phyloP scores from a whole-genome alignment of 495 filamentous ascomycete genomes.

The Podospora sp. region DNA sequence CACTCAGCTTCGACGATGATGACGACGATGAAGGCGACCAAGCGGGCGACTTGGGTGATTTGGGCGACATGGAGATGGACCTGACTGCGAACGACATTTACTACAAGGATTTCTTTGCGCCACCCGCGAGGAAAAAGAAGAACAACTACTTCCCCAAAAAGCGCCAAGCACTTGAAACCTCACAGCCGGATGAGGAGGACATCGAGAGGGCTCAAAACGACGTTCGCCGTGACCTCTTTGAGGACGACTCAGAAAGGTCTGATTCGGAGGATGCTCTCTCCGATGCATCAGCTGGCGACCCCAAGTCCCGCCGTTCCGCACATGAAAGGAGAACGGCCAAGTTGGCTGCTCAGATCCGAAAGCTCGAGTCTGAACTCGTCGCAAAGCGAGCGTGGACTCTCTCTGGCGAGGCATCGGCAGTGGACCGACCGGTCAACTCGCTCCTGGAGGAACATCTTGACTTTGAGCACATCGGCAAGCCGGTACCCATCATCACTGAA shows the following conservation, averaged over 20 bases:
- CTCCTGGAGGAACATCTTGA: slow-evolving; percentile 94
- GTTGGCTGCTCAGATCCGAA: slow-evolving; percentile 84
- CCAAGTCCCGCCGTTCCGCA: slow-evolving; percentile 64
- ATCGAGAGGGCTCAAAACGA: slow-evolving; percentile 86
- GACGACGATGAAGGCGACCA: slow-evolving; percentile 65
- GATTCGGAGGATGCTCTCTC: slow-evolving; percentile 58
- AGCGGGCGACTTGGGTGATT: slow-evolving; percentile 57
- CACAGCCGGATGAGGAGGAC: slow-evolving; percentile 57
- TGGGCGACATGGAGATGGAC: slow-evolving; percentile 55
- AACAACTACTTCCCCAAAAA: slow-evolving; percentile 41
- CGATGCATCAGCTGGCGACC: slow-evolving; percentile 57
- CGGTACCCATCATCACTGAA: slow-evolving; percentile 90
- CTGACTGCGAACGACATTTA: slow-evolving; percentile 81
- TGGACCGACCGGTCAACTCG: slow-evolving; percentile 83
- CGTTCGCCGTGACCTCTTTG: slow-evolving; percentile 89
- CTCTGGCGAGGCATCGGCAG: slow-evolving; percentile 82
- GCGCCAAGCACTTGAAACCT: slow-evolving; percentile 20
- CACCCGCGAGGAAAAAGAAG: slow-evolving; percentile 69
- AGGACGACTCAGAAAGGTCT: slow-evolving; percentile 68
- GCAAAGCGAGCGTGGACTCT: slow-evolving; percentile 92
- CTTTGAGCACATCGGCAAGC: slow-evolving; percentile 94
- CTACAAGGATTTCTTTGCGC: slow-evolving; percentile 90
- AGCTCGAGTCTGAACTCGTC: slow-evolving; percentile 84
- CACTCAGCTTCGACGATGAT: slow-evolving; percentile 48
- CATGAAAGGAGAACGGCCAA: slow-evolving; percentile 87